Base-by-base conservation (phyloP, 108 stramenopile genomes). In the Tribonema minus region DNA sequence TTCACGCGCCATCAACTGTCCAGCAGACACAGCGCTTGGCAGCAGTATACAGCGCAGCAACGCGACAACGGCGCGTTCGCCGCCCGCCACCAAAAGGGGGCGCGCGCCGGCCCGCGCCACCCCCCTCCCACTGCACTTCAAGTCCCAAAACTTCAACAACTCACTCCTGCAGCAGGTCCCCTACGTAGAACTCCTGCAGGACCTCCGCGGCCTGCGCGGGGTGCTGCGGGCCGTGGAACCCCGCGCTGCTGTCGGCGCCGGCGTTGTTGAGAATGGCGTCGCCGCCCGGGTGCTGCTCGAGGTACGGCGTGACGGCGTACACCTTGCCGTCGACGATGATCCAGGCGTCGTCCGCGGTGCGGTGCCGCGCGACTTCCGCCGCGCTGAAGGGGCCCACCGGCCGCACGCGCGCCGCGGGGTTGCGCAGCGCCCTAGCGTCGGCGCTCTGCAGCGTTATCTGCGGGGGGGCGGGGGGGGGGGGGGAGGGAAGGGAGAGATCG, bases 221-320 rank as follows among this genome's bases (percentile, higher is more conserved):
- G 77, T 86, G 86, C 60, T 86, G 86, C 37, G 86, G 86, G 9
- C 86, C 86, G 33, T 80, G 79, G 60, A 86, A 85, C 7, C 86
- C 85, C 25, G 37, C 68, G 20, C 71, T 85, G 54, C 84, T 77
- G 39, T 86, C 86, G 1, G 40, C 68, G 23, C 86, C 86, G 3
- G 79, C 86, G 58, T 83, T 76, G 27, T 64, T 20, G 6, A 85
- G 76, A 1, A 86, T 85, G 23, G 84, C 82, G 36, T 86, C 86
- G 35, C 84, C 86, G 0, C 86, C 86, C 25, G 85, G 85, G 25
- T 86, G 85, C 33, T 63, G 26, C 12, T 31, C 66, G 37, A 86
- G 76, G 76, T 86, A 85, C 20, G 82, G 31, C 5, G 86, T 86
- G 23, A 85, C 86, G 61, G 85, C 84, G 36, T 85, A 86, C 28